These are phyloP conservation scores for Thalassiosira oceanica DNA, from an alignment of 352 stramenopile genomes.

Conservation along the genomic window DNA sequence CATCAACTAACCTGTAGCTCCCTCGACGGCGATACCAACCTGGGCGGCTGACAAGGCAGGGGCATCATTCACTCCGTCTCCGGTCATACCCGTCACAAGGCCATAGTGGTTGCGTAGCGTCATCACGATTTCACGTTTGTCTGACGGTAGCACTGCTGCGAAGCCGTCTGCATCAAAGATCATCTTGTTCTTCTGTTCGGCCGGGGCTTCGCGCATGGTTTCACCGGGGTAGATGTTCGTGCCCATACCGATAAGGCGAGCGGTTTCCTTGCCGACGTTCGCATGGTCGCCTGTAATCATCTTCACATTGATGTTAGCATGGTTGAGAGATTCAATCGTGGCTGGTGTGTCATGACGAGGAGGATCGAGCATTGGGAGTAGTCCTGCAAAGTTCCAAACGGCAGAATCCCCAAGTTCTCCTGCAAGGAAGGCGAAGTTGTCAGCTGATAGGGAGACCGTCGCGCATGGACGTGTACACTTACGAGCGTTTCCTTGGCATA, in stretches of 20 bases:
- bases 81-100: conserved; percentile 68
- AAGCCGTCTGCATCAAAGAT: conserved; percentile 92
- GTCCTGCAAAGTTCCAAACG: conserved; percentile 90
- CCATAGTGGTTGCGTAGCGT: conserved; percentile 83
- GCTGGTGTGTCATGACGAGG: conserved; percentile 91
- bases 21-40: conserved; percentile 86
- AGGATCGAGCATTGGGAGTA: conserved; percentile 94
- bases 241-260: conserved; percentile 78
- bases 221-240: conserved; percentile 58
- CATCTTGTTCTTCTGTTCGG: conserved; percentile 78
- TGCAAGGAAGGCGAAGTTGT: too few relatives aligned
- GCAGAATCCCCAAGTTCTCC: conserved; percentile 23
- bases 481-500: conserved; percentile 71
- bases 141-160: conserved; percentile 88
- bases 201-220: conserved; percentile 39
- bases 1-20: conserved; percentile 75
- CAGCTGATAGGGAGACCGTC: too few relatives aligned
- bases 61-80: conserved; percentile 91
- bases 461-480: too few relatives aligned
- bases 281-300: conserved; percentile 96
- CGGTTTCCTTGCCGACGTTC: conserved; percentile 92
- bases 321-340: conserved; percentile 89
- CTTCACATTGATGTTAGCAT: conserved; percentile 92
- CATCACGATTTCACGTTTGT: conserved; percentile 90
- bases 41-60: too few relatives aligned